Evolutionary conservation across 75 land plant species (phyloP).

Genomic region (Isoetes taiwanensis): DNA sequence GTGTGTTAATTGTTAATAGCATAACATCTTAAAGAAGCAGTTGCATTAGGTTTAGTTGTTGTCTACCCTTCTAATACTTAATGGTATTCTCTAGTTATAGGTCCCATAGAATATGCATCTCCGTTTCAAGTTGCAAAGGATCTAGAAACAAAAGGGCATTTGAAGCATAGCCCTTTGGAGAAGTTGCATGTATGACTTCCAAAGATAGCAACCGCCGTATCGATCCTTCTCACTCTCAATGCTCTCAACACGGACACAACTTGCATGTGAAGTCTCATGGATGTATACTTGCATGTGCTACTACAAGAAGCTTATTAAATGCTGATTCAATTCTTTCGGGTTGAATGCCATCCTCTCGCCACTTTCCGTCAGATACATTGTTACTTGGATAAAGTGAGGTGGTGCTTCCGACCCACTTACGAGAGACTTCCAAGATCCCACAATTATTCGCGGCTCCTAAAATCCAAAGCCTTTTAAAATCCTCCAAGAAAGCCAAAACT

Average conservation of each 20-base stretch:
- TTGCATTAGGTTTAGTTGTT: too few species aligned
- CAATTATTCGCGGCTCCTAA: too few species aligned
- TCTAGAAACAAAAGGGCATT: too few species aligned
- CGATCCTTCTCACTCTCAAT: constrained; percentile 56
- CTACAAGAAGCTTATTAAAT: constrained; percentile 54
- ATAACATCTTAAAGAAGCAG: too few species aligned
- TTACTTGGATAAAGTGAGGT: constrained; percentile 89
- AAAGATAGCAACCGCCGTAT: constrained; percentile 66
- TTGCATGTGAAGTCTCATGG: too few species aligned
- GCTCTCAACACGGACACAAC: constrained; percentile 82
- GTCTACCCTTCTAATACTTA: too few species aligned
- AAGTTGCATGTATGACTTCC: constrained; percentile 86
- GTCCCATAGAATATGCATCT: too few species aligned
- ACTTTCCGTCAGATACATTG: constrained; percentile 56
- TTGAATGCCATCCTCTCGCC: constrained; percentile 94
- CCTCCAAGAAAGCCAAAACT: too few species aligned
- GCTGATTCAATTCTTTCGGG: constrained; percentile 89
- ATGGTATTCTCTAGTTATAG: too few species aligned
- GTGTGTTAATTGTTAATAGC: too few species aligned
- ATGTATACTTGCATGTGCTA: constrained; percentile 26
- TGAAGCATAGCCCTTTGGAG: constrained; percentile 26
- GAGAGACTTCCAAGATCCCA: constrained; percentile 67
- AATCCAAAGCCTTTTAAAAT: too few species aligned
- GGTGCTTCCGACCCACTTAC: constrained; percentile 84
- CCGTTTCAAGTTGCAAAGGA: too few species aligned